These are phyloP conservation scores for Diplocarpon mali DNA, from an alignment of 2,329 filamentous ascomycete genomes.

Conservation along the genomic window DNA sequence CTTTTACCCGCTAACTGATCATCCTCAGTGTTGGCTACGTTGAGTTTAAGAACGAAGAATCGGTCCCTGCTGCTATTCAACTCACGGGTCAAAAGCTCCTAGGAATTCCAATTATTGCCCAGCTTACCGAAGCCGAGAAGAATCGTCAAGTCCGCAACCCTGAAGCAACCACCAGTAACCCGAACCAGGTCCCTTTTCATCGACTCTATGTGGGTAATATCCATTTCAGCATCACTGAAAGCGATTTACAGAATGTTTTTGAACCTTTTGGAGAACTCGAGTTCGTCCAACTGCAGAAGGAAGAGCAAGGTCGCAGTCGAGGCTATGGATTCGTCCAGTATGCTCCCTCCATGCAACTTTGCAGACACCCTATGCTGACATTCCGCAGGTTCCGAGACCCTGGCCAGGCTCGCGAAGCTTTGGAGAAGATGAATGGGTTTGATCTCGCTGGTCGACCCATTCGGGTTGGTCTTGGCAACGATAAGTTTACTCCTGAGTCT, in stretches of 20 bases:
- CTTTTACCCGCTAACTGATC: constrained; percentile 29
- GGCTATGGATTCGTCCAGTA: constrained; percentile 99
- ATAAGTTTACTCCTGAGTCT: constrained; percentile 98
- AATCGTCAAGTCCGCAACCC: constrained; percentile 88
- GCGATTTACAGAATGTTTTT: constrained; percentile 91
- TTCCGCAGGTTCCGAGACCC: constrained; percentile 73
- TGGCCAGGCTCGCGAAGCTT: constrained; percentile 79
- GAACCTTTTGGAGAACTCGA: constrained; percentile 96
- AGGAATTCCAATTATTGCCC: constrained; percentile 97
- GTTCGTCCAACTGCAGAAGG: constrained; percentile 95
- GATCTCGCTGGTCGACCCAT: constrained; percentile 95
- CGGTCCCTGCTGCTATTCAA: constrained; percentile 84
- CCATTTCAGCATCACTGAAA: constrained; percentile 97
- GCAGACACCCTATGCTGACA: constrained; percentile 27
- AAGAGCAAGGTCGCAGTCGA: constrained; percentile 79
- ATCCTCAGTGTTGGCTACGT: constrained; percentile 83
- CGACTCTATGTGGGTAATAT: constrained; percentile 98
- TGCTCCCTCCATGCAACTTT: constrained; percentile 31
- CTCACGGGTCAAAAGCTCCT: constrained; percentile 97
- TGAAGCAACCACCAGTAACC: constrained; percentile 54
- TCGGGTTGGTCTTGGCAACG: constrained; percentile 96
- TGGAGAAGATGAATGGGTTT: constrained; percentile 99
- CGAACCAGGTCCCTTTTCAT: constrained; percentile 88
- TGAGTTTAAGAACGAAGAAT: constrained; percentile 95
- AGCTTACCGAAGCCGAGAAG: constrained; percentile 98